Conservation (phyloP, 805 yeast genomes). For the Candida taoyuanica region DNA sequence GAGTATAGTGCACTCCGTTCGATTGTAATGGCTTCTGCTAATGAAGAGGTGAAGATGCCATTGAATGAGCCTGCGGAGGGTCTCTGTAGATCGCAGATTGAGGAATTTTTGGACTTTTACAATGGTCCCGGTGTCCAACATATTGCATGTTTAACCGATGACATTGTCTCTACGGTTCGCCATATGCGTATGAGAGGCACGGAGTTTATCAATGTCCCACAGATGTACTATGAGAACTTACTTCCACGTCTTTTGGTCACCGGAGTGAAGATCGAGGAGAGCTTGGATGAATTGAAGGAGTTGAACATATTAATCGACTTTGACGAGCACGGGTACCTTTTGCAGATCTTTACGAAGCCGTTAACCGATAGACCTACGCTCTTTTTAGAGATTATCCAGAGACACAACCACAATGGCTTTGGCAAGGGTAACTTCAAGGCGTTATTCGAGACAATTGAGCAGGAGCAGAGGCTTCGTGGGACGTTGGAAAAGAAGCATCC, state of each 20-base stretch:
- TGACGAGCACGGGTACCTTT: constrained; percentile 69
- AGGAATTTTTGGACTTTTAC: constrained; percentile 71
- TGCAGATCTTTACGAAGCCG: constrained; percentile 79
- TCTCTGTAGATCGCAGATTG: constrained; percentile 65
- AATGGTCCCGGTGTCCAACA: constrained; percentile 87
- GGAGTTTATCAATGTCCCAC: constrained; percentile 61
- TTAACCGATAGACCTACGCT: constrained; percentile 75
- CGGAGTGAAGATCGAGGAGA: constrained; percentile 45
- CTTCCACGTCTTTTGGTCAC: constrained; percentile 40
- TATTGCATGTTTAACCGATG: constrained; percentile 60
- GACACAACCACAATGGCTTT: constrained; percentile 77
- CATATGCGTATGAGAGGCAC: constrained; percentile 58
- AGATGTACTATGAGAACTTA: constrained; percentile 50
- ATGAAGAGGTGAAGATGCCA: constrained; percentile 70
- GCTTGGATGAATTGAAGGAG: constrained; percentile 43
- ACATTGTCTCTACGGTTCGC: constrained; percentile 54
- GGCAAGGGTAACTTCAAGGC: constrained; percentile 89
- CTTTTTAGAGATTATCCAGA: constrained; percentile 76
- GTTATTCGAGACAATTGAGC: constrained; percentile 72
- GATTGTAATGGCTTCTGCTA: constrained; percentile 68
- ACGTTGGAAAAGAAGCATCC: constrained; percentile 36
- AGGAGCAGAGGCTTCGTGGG: constrained; percentile 70
- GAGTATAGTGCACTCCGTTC: constrained; percentile 66
- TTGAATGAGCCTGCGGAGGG: constrained; percentile 81
- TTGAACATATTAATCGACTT: constrained; percentile 68